phyloP scores from a whole-genome alignment of 148 eudicot genomes.

The Rhododendron ovatum region DNA sequence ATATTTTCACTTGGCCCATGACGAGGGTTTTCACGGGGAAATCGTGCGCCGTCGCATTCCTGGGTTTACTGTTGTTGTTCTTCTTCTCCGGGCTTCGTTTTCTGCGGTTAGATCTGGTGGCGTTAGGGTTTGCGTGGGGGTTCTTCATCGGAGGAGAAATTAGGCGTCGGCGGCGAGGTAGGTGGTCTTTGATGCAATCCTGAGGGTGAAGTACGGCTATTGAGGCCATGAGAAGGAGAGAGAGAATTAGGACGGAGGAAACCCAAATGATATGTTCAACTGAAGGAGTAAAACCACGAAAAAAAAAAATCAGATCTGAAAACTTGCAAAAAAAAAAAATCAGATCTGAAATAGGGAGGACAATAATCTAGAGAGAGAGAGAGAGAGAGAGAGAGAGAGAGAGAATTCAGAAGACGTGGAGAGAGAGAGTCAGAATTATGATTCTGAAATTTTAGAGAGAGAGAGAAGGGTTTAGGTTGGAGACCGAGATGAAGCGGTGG shows the following conservation, averaged over 20 bases:
- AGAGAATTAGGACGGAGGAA: not conserved
- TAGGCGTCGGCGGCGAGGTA: not conserved
- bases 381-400: not conserved
- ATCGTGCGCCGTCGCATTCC: not conserved
- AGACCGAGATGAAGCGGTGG: not conserved
- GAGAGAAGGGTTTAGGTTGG: not conserved
- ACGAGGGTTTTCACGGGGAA: constrained; percentile 7
- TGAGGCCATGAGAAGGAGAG: constrained; percentile 22
- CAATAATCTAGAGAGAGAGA: not conserved
- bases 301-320: not conserved
- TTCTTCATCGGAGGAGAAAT: not conserved
- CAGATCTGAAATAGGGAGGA: not conserved
- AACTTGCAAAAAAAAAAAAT: not conserved
- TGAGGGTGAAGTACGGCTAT: constrained; percentile 37
- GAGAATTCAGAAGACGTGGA: too few relatives aligned
- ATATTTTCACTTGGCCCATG: constrained; percentile 37
- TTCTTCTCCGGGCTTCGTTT: constrained; percentile 21
- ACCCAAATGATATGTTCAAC: not conserved
- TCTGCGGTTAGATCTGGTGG: constrained; percentile 28
- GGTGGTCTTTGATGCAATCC: constrained; percentile 17
- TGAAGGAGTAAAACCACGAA: too few relatives aligned
- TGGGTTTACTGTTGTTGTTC: not conserved
- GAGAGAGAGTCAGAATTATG: not conserved
- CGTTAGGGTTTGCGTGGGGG: constrained; percentile 6
- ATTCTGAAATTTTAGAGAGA: not conserved